Conservation (phyloP, 306 rosid species). For the Elaeagnus macrophylla region DNA sequence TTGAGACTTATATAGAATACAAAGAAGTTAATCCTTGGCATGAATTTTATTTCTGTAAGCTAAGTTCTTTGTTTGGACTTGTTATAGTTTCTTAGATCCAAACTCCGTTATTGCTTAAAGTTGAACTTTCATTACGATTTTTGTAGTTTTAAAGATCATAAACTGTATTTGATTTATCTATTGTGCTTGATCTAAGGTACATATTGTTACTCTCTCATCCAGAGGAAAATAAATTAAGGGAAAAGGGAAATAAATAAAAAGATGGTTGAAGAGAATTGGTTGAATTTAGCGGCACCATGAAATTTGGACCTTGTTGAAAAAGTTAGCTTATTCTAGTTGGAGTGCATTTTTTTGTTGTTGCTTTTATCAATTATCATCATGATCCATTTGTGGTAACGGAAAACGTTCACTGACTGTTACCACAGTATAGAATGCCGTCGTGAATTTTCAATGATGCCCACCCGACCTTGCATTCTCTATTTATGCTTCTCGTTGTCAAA, state of each 20-base stretch:
- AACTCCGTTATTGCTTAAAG: neutral
- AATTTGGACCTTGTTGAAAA: slow-evolving; percentile 3
- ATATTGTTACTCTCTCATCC: neutral
- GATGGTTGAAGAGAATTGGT: neutral
- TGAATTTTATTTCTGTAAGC: neutral
- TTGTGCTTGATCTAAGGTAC: neutral
- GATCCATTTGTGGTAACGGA: slow-evolving; percentile 12
- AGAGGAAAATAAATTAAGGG: neutral
- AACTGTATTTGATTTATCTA: slow-evolving; percentile 7
- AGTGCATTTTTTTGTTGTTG: neutral
- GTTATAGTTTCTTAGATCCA: slow-evolving; percentile 16
- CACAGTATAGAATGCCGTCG: slow-evolving; percentile 8
- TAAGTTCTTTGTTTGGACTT: slow-evolving; percentile 21
- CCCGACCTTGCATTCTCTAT: neutral
- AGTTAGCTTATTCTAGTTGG: neutral
- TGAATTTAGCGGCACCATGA: neutral
- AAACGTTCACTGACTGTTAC: slow-evolving; percentile 6
- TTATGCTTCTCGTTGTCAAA: slow-evolving; percentile 2
- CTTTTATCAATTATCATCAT: too few relatives aligned
- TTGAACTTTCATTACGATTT: neutral
- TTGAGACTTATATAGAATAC: neutral
- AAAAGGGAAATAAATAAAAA: neutral
- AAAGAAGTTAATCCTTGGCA: neutral
- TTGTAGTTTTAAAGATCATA: neutral
- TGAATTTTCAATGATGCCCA: neutral